Percentiles rank a stretch among this genome's conserved stretches.
Conservation (phyloP, 177 flowering plant genomes). For the Telopea speciosissima region DNA sequence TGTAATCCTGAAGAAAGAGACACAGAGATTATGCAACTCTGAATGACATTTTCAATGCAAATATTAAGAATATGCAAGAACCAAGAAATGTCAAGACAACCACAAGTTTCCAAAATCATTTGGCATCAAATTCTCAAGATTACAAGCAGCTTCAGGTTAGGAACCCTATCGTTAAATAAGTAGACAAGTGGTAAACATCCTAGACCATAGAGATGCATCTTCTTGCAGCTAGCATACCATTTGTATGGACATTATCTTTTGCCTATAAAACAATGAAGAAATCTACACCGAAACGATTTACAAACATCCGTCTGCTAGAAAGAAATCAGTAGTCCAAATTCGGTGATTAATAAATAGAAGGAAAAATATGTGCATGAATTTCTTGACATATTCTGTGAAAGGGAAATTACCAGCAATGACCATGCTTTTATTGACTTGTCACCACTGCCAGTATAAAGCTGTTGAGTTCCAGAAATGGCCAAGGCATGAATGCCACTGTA, state of each 20-base stretch:
- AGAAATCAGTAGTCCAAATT: background rate
- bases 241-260: too few relatives aligned
- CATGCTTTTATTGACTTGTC: conserved; percentile 85
- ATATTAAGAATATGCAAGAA: background rate
- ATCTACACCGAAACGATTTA: background rate
- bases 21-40: background rate
- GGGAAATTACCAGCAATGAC: conserved; percentile 55
- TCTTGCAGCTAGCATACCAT: too few relatives aligned
- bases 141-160: background rate
- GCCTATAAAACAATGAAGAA: background rate
- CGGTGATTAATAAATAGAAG: background rate
- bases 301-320: background rate
- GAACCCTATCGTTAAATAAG: background rate
- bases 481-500: conserved; percentile 87
- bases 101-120: background rate
- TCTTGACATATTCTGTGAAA: background rate
- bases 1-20: conserved; percentile 63
- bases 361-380: background rate
- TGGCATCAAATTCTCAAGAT: background rate
- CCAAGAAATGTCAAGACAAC: background rate
- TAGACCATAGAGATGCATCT: too few relatives aligned
- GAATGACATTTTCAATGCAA: background rate
- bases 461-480: conserved; percentile 44
- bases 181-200: background rate
- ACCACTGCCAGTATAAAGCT: conserved; percentile 84